These are phyloP conservation scores for Spizellomyces sp. DNA, from an alignment of 192 early-diverging fungal species.

Conservation along the genomic window DNA sequence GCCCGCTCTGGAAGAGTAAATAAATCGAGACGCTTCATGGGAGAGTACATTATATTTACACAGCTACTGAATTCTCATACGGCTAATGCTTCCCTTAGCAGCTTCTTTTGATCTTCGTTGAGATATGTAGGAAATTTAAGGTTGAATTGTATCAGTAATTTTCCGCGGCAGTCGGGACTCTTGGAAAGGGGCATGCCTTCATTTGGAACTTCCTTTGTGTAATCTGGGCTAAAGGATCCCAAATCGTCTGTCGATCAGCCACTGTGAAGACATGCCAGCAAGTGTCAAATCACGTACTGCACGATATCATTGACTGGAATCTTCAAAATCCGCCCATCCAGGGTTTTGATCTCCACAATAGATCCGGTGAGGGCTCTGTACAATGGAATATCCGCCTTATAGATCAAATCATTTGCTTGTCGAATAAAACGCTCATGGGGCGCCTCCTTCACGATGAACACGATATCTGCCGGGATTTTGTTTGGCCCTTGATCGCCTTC, in stretches of 20 bases:
- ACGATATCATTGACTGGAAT: constrained; percentile 61
- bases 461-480: constrained; percentile 54
- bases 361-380: constrained; percentile 50
- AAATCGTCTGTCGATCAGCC: too few relatives aligned
- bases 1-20: too few relatives aligned
- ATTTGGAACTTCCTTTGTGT: constrained; percentile 44
- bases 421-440: constrained; percentile 48
- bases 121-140: constrained; percentile 51
- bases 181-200: constrained; percentile 61
- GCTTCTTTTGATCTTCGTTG: constrained; percentile 48
- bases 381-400: constrained; percentile 41
- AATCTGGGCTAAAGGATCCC: constrained; percentile 39
- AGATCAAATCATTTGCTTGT: constrained; percentile 52
- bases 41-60: too few relatives aligned
- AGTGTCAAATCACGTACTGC: constrained; percentile 32
- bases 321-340: constrained; percentile 53
- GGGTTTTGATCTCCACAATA: constrained; percentile 47
- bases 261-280: too few relatives aligned
- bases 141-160: constrained; percentile 49
- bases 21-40: too few relatives aligned
- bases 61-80: background rate
- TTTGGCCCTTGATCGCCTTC: constrained; percentile 61
- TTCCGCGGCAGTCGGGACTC: constrained; percentile 34
- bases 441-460: constrained; percentile 51
- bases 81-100: constrained; percentile 39